Percentiles rank a stretch among this genome's conserved stretches.
Conservation (phyloP, 169 alveolate species). For the Plasmodium gallinaceum region DNA sequence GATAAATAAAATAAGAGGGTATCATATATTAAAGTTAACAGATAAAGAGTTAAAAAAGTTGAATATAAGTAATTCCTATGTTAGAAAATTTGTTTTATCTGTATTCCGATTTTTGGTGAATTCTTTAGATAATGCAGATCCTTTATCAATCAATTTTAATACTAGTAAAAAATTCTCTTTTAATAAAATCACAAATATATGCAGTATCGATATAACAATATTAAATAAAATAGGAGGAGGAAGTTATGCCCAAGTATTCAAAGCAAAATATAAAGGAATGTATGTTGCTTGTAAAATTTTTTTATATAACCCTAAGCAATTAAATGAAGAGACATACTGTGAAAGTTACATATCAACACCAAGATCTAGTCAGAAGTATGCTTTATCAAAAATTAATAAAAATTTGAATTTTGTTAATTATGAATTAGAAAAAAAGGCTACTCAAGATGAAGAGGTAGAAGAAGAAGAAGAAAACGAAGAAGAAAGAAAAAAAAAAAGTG, state of each 20-base stretch:
- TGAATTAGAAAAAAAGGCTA: background rate
- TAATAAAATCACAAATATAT: constrained; percentile 35
- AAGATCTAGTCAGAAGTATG: constrained; percentile 50
- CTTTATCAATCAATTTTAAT: constrained; percentile 70
- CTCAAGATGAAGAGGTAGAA: background rate
- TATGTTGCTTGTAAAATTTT: constrained; percentile 78
- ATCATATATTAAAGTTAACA: constrained; percentile 72
- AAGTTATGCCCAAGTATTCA: constrained; percentile 73
- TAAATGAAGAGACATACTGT: constrained; percentile 63
- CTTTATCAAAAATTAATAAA: constrained; percentile 44
- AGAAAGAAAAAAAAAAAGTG: background rate
- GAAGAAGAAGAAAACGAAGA: background rate
- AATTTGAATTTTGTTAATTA: background rate
- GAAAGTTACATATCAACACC: constrained; percentile 76
- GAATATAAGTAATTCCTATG: constrained; percentile 75
- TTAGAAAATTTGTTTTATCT: constrained; percentile 75
- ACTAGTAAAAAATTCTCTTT: constrained; percentile 30
- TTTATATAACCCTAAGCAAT: constrained; percentile 40
- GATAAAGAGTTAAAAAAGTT: constrained; percentile 71
- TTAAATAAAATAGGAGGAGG: constrained; percentile 76
- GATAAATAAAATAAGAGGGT: constrained; percentile 71
- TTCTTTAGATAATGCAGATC: constrained; percentile 80
- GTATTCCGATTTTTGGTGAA: constrained; percentile 78
- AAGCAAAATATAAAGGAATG: constrained; percentile 42
- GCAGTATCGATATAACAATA: constrained; percentile 38